Evolutionary conservation across 768 basidiomycete species (phyloP).

Genomic region (Tulasnella sp.): DNA sequence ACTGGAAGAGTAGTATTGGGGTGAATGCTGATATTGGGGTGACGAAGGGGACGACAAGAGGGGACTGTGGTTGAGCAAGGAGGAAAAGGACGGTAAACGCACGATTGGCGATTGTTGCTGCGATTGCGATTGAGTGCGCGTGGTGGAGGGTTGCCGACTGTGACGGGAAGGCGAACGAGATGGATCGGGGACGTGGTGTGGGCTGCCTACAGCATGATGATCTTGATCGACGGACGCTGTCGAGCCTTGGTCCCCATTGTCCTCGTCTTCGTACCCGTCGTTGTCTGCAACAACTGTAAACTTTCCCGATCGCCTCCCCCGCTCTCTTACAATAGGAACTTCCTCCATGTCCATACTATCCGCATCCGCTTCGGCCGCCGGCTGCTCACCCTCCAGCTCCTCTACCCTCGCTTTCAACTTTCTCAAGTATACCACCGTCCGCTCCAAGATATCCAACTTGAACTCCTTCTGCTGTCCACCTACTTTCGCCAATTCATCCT

Average conservation of each 20-base stretch:
- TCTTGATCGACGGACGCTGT: too few relatives aligned
- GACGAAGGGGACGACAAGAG: too few relatives aligned
- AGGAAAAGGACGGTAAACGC: constrained; percentile 1
- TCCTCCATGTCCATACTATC: too few relatives aligned
- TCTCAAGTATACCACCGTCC: constrained; percentile 70
- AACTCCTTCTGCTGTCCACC: constrained; percentile 72
- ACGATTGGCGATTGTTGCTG: too few relatives aligned
- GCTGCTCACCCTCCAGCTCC: constrained; percentile 29
- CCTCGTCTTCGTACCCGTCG: not conserved
- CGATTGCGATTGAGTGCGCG: too few relatives aligned
- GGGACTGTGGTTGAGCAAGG: not conserved
- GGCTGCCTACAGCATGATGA: too few relatives aligned
- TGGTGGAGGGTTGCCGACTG: too few relatives aligned
- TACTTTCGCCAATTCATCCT: constrained; percentile 33
- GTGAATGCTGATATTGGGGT: too few relatives aligned
- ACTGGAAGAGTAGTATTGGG: too few relatives aligned
- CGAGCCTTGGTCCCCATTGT: constrained; percentile 7
- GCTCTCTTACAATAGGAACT: too few relatives aligned
- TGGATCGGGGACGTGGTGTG: too few relatives aligned
- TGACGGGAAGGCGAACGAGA: too few relatives aligned
- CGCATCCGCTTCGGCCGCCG: not conserved
- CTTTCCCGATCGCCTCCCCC: not conserved
- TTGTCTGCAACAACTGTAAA: not conserved
- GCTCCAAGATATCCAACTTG: constrained; percentile 81
- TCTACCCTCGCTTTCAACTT: constrained; percentile 50